Percentiles rank a stretch among this genome's conserved stretches.
Evolutionary conservation across 805 yeast species (phyloP).

Genomic region (Hanseniaspora meyeri): DNA sequence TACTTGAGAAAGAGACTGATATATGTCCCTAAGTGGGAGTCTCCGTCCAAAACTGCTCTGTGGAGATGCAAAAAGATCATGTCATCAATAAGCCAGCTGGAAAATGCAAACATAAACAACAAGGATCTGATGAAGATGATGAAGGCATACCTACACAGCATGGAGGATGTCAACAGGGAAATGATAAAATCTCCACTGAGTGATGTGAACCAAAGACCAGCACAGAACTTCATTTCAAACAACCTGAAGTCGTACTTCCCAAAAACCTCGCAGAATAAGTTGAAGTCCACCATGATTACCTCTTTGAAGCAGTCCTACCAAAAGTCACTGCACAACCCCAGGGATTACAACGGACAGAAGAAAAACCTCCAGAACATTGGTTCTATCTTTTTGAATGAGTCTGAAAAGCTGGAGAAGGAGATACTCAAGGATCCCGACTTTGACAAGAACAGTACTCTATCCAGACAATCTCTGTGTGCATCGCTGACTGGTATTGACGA

Average conservation of each 20-base stretch:
- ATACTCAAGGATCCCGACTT: constrained; percentile 25
- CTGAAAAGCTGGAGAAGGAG: constrained; percentile 43
- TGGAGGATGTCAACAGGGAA: constrained; percentile 14
- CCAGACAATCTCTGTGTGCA: constrained; percentile 14
- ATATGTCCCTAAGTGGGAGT: constrained; percentile 49
- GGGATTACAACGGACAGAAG: constrained; percentile 15
- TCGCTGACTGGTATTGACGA: constrained; percentile 15
- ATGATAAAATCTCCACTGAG: constrained; percentile 25
- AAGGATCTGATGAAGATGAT: neutral
- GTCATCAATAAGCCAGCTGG: constrained; percentile 22
- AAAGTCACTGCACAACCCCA: constrained; percentile 29
- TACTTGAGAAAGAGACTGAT: constrained; percentile 57
- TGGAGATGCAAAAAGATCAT: constrained; percentile 40
- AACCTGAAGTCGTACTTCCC: constrained; percentile 89
- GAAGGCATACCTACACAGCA: neutral
- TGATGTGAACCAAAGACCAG: constrained; percentile 81
- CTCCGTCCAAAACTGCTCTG: constrained; percentile 51
- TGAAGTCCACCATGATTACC: constrained; percentile 70
- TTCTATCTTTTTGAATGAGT: constrained; percentile 45
- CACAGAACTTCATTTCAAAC: constrained; percentile 80
- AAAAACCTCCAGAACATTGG: constrained; percentile 42
- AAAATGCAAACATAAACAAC: constrained; percentile 12
- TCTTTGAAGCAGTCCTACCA: constrained; percentile 71
- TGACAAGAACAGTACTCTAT: constrained; percentile 14
- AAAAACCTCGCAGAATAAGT: constrained; percentile 53